Evolutionary conservation across 805 yeast genomes (phyloP), one percentile per base, ranked within the genome.

Genomic region (Teunomyces barrocoloradensis): DNA sequence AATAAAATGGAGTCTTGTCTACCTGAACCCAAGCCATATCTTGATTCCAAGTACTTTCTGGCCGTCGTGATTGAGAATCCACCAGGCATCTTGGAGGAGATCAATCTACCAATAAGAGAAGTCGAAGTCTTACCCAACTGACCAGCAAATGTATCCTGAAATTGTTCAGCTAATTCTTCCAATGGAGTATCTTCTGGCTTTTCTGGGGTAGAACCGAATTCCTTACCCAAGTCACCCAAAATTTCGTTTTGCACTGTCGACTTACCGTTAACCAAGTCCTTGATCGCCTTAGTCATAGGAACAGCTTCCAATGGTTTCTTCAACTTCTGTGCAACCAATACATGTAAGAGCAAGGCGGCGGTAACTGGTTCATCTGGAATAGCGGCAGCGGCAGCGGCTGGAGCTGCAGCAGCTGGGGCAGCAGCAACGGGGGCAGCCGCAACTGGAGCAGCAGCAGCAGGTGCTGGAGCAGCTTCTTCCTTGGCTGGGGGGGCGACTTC

Each of bases 81-180:
- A 80, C 99, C 99, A 46, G 99, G 98, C 98, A 94, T 94, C 77
- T 94, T 94, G 25, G 97, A 86, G 9, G 98, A 84, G 77, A 91
- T 87, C 63, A 94, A 79, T 73, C 97, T 85, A 53, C 96, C 88
- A 53, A 92, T 77, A 61, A 94, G 79, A 25, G 97, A 86, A 33
- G 90, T 73, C 1, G 98, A 86, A 63, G 91, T 96, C 70, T 94
- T 94, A 68, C 99, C 99, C 56, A 94, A 80, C 55, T 82, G 79
- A 57, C 98, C 98, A 55, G 74, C 65, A 77, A 89, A 94, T 23
- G 91, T 75, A 55, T 89, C 96, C 75, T 92, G 97, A 81, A 94
- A 89, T 60, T 81, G 84, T 64, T 89, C 98, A 42, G 98, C 97
- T 67, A 94, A 82, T 71, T 94, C 99, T 64, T 82, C 87, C 59